Conservation (phyloP, 2,329 filamentous ascomycete genomes). For the Scortechinia acanthostroma region DNA sequence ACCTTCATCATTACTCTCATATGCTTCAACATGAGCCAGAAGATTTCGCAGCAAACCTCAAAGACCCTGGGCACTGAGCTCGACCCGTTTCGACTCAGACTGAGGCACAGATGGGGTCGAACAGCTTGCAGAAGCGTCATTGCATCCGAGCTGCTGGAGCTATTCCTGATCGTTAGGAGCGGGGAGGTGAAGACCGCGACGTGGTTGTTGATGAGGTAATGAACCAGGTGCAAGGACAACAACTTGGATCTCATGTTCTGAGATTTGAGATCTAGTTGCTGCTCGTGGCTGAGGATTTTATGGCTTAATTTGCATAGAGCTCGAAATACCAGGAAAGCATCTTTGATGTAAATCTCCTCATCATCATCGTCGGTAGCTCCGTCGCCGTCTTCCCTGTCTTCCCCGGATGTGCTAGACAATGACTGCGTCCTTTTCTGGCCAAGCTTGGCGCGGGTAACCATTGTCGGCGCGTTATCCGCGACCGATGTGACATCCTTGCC, state of each 20-base stretch:
- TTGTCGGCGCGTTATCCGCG: constrained; percentile 60
- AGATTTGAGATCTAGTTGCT: constrained; percentile 64
- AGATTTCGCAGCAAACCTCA: constrained; percentile 69
- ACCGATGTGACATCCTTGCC: constrained; percentile 61
- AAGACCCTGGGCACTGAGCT: constrained; percentile 66
- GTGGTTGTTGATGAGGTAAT: constrained; percentile 67
- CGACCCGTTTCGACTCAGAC: constrained; percentile 65
- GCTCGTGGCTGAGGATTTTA: constrained; percentile 61
- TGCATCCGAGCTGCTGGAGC: constrained; percentile 46
- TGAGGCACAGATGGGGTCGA: constrained; percentile 70
- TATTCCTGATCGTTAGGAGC: constrained; percentile 60
- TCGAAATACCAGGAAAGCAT: constrained; percentile 69
- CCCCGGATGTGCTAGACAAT: constrained; percentile 24
- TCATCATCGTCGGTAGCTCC: constrained; percentile 26
- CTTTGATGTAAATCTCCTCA: constrained; percentile 70
- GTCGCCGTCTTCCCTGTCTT: constrained; percentile 14
- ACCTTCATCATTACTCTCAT: constrained; percentile 66
- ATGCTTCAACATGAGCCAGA: constrained; percentile 68
- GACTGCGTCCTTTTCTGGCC: constrained; percentile 24
- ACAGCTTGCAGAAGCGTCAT: constrained; percentile 67
- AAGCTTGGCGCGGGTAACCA: constrained; percentile 50
- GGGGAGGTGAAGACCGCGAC: constrained; percentile 63
- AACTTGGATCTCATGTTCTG: constrained; percentile 72
- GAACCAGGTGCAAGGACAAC: constrained; percentile 66
- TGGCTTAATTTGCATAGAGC: constrained; percentile 72